Base-by-base conservation (phyloP, 225 moss, liverwort and hornwort species). In the Takakia lepidozioides region DNA sequence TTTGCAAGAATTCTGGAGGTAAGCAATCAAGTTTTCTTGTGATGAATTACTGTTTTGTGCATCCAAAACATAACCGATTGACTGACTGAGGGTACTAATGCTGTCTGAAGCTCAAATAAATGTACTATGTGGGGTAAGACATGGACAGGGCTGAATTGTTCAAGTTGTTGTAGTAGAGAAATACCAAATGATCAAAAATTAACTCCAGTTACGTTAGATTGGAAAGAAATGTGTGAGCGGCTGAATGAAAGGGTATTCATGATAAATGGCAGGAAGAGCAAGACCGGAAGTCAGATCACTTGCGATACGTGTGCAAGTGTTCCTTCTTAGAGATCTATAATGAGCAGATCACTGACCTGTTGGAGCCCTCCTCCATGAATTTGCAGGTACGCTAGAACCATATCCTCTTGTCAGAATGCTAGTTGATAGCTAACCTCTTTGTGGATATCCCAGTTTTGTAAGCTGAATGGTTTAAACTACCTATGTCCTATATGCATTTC, bases 1-100 rank as follows among this genome's bases (percentile, higher is more conserved):
- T 80, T 80, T 51, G 67, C 80, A 18, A 80, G 63, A 57, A 80
- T 80, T 26, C 52, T 60, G 39, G 57, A 75, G 80, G 80, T 80
- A 18, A n/a, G n/a, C n/a, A n/a, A n/a, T n/a, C n/a, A n/a, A n/a
- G n/a, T n/a, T n/a, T n/a, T n/a, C n/a, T n/a, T n/a, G n/a, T n/a
- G n/a, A n/a, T n/a, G n/a, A n/a, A n/a, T n/a, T n/a, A n/a, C n/a
- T n/a, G n/a, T n/a, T n/a, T n/a, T n/a, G n/a, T n/a, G n/a, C n/a
- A n/a, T n/a, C n/a, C n/a, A n/a, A n/a, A n/a, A n/a, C n/a, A n/a
- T n/a, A n/a, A n/a, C n/a, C n/a, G n/a, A n/a, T n/a, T n/a, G n/a
- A n/a, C n/a, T 8, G 41, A 16, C 17, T 4, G 10, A 0, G 41
- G n/a, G n/a, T 16, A 4, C 9, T 8, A 22, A 7, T 4, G 3